These are phyloP conservation scores for Jimgerdemannia flammicorona DNA, from an alignment of 192 early-diverging fungal genomes.

Conservation along the genomic window DNA sequence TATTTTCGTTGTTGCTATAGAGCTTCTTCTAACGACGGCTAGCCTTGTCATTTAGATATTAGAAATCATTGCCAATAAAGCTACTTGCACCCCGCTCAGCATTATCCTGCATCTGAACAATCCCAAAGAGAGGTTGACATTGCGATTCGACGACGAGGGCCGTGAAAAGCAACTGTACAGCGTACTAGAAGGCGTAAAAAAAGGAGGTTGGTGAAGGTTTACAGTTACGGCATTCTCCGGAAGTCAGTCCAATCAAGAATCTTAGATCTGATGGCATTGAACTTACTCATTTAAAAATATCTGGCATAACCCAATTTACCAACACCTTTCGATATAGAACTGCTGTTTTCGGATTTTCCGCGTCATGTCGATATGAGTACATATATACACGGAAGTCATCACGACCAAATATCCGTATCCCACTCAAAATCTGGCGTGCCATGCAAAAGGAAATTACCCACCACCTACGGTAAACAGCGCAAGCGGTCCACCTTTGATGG, in stretches of 20 bases:
- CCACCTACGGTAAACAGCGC: neutral
- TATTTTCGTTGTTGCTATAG: too few relatives aligned
- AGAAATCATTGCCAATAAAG: neutral
- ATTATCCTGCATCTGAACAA: neutral
- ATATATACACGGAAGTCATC: neutral
- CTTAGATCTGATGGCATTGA: neutral
- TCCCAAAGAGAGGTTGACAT: neutral
- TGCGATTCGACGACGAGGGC: neutral
- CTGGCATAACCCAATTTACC: too few relatives aligned
- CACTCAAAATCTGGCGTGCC: neutral
- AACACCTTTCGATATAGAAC: too few relatives aligned
- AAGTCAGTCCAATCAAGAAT: neutral
- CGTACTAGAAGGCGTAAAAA: neutral
- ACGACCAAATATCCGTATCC: neutral
- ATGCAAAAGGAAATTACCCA: neutral
- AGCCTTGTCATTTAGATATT: neutral
- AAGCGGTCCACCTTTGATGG: neutral
- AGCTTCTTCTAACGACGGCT: neutral
- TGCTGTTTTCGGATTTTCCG: too few relatives aligned
- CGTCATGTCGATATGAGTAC: too few relatives aligned
- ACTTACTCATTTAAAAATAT: neutral
- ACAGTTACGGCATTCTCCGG: neutral
- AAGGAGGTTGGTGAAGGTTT: neutral
- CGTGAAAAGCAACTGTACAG: neutral
- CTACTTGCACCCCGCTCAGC: neutral